Evolutionary conservation across 345 rosid species (phyloP).

Genomic region (Eucalyptus marginata): DNA sequence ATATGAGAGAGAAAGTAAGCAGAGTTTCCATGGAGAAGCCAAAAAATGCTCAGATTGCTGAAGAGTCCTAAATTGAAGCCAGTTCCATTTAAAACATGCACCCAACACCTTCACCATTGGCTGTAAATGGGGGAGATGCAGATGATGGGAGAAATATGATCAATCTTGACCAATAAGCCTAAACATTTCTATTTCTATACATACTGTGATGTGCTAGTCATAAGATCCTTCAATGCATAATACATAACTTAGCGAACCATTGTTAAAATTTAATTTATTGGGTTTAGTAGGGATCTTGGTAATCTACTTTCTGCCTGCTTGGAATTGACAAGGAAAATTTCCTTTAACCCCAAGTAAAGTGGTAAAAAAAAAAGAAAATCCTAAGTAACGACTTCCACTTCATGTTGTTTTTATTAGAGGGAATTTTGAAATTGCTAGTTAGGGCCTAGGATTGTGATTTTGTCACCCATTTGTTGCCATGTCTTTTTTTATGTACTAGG

Average conservation of each 20-base stretch:
- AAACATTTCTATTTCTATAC: not conserved
- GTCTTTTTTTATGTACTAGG: not conserved
- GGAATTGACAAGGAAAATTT: not conserved
- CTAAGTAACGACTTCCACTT: not conserved
- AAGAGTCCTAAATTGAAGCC: not conserved
- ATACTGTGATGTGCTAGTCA: not conserved
- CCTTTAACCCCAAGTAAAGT: not conserved
- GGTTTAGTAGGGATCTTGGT: not conserved
- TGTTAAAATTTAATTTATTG: not conserved
- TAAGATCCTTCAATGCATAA: not conserved
- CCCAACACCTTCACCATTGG: not conserved
- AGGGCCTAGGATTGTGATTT: not conserved
- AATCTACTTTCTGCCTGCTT: not conserved
- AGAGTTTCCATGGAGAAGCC: not conserved
- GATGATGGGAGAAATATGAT: slow-evolving; percentile 25
- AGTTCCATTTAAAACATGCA: not conserved
- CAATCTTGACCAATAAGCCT: slow-evolving; percentile 57
- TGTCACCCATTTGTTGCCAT: not conserved
- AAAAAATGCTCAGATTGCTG: not conserved
- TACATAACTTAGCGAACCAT: not conserved
- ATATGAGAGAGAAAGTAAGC: not conserved
- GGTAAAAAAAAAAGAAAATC: no score
- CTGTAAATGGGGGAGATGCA: not conserved
- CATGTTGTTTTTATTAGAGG: not conserved
- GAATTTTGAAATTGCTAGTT: not conserved